Evolutionary conservation across 352 stramenopile species (phyloP).

Genomic region (Aphanomyces astaci): DNA sequence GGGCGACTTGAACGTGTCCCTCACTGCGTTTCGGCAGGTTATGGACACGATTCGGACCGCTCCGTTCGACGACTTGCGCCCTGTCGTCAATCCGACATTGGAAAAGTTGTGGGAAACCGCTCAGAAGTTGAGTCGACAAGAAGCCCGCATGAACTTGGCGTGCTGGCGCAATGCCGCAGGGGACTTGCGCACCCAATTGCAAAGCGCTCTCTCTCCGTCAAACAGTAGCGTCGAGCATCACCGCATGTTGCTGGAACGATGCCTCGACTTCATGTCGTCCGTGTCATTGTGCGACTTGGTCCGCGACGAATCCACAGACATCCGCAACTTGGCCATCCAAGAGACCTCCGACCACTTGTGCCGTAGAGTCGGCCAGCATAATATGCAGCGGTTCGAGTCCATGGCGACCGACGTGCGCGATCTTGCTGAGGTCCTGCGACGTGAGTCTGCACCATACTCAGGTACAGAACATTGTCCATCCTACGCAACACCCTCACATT

Average conservation of each 20-base stretch:
- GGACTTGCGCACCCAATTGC: not conserved
- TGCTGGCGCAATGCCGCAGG: not conserved
- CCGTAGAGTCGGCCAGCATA: not conserved
- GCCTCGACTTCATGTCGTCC: conserved; percentile 18
- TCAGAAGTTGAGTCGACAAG: not conserved
- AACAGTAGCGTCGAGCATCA: not conserved
- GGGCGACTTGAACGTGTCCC: not conserved
- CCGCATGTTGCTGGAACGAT: not conserved
- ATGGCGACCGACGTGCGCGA: not conserved
- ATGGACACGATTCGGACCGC: not conserved
- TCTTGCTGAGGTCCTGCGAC: not conserved
- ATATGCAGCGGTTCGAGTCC: not conserved
- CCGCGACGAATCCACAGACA: not conserved
- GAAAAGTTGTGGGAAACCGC: not conserved
- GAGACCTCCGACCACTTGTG: not conserved
- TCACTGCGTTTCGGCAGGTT: not conserved
- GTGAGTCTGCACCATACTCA: not conserved
- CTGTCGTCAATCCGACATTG: not conserved
- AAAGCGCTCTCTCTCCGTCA: not conserved
- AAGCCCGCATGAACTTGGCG: conserved; percentile 4
- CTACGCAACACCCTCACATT: too few relatives aligned
- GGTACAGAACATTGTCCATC: not conserved
- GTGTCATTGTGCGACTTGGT: conserved; percentile 7
- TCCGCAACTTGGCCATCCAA: not conserved
- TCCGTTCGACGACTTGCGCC: not conserved